phyloP scores from a whole-genome alignment of 2,329 filamentous ascomycete genomes.

The Gremmenia infestans region DNA sequence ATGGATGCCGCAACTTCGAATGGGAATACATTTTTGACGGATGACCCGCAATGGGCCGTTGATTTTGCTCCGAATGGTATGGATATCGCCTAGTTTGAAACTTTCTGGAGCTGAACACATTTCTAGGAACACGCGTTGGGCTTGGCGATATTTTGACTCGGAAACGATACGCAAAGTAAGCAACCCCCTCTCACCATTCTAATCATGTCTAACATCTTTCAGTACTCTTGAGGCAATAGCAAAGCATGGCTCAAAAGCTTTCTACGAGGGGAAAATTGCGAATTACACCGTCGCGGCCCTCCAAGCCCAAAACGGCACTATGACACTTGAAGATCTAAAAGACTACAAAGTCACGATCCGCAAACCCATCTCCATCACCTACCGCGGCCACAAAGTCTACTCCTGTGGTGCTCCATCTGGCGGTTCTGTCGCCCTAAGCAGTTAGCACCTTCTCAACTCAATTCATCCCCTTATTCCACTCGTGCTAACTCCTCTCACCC shows the following conservation, averaged over 20 bases:
- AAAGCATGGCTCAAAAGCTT: slow-evolving; percentile 51
- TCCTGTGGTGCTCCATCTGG: slow-evolving; percentile 70
- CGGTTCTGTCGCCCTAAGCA: slow-evolving; percentile 61
- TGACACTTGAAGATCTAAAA: slow-evolving; percentile 60
- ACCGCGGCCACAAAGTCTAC: slow-evolving; percentile 66
- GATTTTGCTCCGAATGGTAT: slow-evolving; percentile 65
- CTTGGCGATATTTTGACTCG: slow-evolving; percentile 60
- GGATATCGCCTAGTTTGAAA: background rate
- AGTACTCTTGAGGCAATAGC: slow-evolving; percentile 59
- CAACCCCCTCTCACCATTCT: background rate
- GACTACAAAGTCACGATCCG: slow-evolving; percentile 63
- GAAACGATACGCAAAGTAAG: slow-evolving; percentile 54
- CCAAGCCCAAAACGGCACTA: slow-evolving; percentile 55
- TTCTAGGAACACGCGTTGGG: slow-evolving; percentile 45
- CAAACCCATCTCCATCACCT: slow-evolving; percentile 56
- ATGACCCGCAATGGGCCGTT: slow-evolving; percentile 58
- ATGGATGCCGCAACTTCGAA: slow-evolving; percentile 50
- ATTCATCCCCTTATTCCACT: too few species aligned
- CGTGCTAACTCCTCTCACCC: too few species aligned
- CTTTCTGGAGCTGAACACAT: slow-evolving; percentile 1
- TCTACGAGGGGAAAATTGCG: slow-evolving; percentile 59
- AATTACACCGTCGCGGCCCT: slow-evolving; percentile 56
- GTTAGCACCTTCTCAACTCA: too few species aligned
- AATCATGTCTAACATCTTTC: background rate
- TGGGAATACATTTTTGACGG: slow-evolving; percentile 52